Base-by-base conservation (phyloP, 352 stramenopile genomes). In the Stramenopiles sp. region DNA sequence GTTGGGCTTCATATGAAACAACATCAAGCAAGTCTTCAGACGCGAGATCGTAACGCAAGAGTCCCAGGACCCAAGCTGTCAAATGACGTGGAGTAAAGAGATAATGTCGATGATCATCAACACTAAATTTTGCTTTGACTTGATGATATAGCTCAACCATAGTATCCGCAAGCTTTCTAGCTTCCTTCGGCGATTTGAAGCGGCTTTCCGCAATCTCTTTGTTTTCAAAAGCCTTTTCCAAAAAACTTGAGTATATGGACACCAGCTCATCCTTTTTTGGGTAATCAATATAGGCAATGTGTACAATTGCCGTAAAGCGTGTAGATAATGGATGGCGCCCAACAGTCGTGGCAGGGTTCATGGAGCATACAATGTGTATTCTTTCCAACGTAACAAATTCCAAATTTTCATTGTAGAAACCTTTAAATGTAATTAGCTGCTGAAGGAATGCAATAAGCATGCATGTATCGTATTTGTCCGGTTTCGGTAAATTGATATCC, bases 371-470 rank as follows among this genome's bases (percentile, higher is more conserved):
- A 39, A 98, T 95, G 67, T 97, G 92, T 39, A 98, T 90, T 39
- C 92, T 91, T 80, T 98, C 92, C 7, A 98, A 86, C 25, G 91
- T 88, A 29, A 98, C 85, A 82, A 98, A 98, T 86, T 98, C 93
- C 29, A 97, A 84, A 67, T 94, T 87, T 27, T 92, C 89, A 82
- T 98, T 92, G 86, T 98, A 98, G 82, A 98, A 98, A n/a, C 94
- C 94, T 30, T 93, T 90, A 83, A 96, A 96, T 0, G 94, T 98
- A 80, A 97, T 87, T 29, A 98, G 84, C 84, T 98, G 94, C 85
- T 98, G 94, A 0, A 98, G 86, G 84, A 98, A 98, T 0, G 93
- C 92, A 30, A 98, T 95, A 29, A 98, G 88, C 91, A 96, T 96
- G 84, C 94, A 97, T 67, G 94, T 98, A 82, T 96, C 91, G 84